Evolutionary conservation across 163 green algal species (phyloP), one percentile per base, ranked within the genome.

Genomic region (Scenedesmus sp.): DNA sequence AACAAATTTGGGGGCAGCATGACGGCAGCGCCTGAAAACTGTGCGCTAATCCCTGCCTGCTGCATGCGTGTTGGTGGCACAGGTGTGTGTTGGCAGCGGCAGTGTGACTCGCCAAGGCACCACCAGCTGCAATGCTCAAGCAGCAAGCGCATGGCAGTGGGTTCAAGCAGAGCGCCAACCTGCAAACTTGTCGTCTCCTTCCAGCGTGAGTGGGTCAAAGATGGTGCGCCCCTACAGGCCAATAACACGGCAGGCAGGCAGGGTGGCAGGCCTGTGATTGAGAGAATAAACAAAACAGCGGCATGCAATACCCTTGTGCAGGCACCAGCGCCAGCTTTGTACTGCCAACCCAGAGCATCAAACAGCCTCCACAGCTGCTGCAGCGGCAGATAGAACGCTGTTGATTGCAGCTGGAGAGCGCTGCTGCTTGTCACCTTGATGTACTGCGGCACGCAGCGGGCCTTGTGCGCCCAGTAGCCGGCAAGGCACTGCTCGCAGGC

Each of bases 401-500:
- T n/a, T 35, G 20, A 6, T 40, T 76, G 26, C 30, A 16, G 65
- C 30, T 76, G 30, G 7, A 16, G 9, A 40, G 65, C 4, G 4
- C 7, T 40, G 30, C 65, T 76, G 65, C 30, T 18, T 40, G 30
- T 76, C 65, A 76, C 65, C 35, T 35, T 56, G 35, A 91, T 87
- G 20, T 61, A 87, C 43, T 92, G 83, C 7, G 35, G n/a, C 15
- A 87, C 59, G n/a, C 89, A 92, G 40, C 68, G 53, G 9, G 56
- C 37, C 13, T 68, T n/a, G 33, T 76, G 40, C 30, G 89, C 46
- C 20, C 59, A 92, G 40, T 68, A 87, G 44, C 46, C 73, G 6
- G 83, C 79, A 24, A 59, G 35, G 44, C 83, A 92, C 51, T 53
- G 15, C 0, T 87, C 89, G 59, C 89, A 92, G 0, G 81, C 89